Base-by-base conservation (phyloP, 495 filamentous ascomycete species). In the Penicillium chermesinum region DNA sequence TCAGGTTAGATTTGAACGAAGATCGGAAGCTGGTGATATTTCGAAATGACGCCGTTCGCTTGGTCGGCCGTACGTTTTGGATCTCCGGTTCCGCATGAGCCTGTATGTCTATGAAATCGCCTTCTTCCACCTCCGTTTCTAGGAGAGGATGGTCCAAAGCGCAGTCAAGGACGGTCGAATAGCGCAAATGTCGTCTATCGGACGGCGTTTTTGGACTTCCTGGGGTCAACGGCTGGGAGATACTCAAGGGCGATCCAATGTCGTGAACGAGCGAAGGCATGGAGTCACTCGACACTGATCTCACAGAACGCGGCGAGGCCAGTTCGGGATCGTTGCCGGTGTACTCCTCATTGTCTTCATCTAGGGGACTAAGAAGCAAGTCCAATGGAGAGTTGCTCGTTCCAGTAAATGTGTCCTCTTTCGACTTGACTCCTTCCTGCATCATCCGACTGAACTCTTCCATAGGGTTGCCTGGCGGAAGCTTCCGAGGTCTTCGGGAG, bases 1-100 rank as follows among this genome's bases (percentile, higher is more conserved):
- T 98, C 13, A 98, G 75, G 54, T 97, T 97, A 2, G 93, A 98
- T 57, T 89, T 94, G 70, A 96, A 89, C 9, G 79, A 81, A 13
- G 75, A 72, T 12, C 62, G 65, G 5, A 73, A 37, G n/a, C 68
- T 64, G n/a, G 70, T 62, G 15, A 73, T 67, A 10, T 63, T 55
- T 33, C 63, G 56, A 34, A 61, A 50, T 10, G 61, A 51, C 10
- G 49, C 50, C 14, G 58, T 41, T 12, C 55, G 53, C 17, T 65
- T 69, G 10, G 59, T 19, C 0, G 57, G 41, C 1, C 37, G 55
- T 14, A 54, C 19, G 41, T 64, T 49, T 19, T 55, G 30, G 27
- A 48, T 45, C 17, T 54, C 34, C 27, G 55, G 32, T 30, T 63
- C 62, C 33, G 50, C 44, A 34, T 49, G 22, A 38, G 53, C 41